Percentiles rank a stretch among this genome's conserved stretches.
Conservation (phyloP, 2,329 filamentous ascomycete species). For the Blastomyces silverae region DNA sequence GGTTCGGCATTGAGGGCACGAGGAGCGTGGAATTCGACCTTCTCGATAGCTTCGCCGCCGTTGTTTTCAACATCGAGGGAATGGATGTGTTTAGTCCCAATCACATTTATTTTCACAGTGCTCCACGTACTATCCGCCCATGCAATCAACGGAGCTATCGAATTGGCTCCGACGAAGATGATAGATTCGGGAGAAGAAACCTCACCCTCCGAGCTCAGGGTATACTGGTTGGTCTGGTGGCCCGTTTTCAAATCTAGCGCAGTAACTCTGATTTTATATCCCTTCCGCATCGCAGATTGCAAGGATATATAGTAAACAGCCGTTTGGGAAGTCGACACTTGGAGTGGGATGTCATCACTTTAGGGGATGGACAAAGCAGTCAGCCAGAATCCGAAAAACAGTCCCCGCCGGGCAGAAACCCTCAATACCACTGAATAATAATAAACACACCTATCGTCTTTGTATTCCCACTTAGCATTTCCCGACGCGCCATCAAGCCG, state of each 20-base stretch:
- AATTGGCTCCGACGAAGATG: conserved; percentile 38
- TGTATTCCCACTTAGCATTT: conserved; percentile 69
- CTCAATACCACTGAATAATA: not conserved
- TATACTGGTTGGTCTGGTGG: conserved; percentile 62
- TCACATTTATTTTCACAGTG: conserved; percentile 40
- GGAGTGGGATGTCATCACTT: conserved; percentile 64
- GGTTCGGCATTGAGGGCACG: conserved; percentile 62
- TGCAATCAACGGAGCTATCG: conserved; percentile 38
- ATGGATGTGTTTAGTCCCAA: conserved; percentile 39
- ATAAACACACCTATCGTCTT: conserved; percentile 50
- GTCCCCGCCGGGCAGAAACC: not conserved
- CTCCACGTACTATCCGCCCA: conserved; percentile 43
- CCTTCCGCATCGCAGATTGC: conserved; percentile 57
- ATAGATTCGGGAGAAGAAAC: conserved; percentile 44
- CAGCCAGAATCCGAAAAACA: conserved; percentile 13
- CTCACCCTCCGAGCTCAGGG: conserved; percentile 66
- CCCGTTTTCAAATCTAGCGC: conserved; percentile 68
- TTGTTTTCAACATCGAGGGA: conserved; percentile 37
- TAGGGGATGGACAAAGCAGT: conserved; percentile 23
- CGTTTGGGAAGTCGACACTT: conserved; percentile 63
- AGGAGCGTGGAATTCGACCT: conserved; percentile 63
- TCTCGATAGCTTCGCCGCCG: conserved; percentile 45
- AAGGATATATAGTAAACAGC: conserved; percentile 70
- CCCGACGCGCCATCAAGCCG: conserved; percentile 68
- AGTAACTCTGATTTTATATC: conserved; percentile 69